Base-by-base conservation (phyloP, 2,329 filamentous ascomycete genomes). In the Endothia cerciana region DNA sequence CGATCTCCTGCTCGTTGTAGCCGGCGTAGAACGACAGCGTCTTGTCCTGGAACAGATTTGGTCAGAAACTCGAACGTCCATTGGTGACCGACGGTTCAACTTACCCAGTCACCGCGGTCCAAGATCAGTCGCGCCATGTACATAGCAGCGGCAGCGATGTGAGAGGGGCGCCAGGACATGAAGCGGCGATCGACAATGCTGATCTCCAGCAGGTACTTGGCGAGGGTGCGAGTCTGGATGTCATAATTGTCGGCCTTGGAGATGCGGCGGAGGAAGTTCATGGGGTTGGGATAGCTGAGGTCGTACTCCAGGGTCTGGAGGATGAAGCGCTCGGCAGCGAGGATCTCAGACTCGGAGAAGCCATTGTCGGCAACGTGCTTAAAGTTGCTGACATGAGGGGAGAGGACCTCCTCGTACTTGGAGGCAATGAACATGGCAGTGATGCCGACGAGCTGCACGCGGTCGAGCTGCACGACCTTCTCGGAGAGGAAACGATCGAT, bases 171-270 rank as follows among this genome's bases (percentile, higher is more conserved):
- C 77, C 92, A 96, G 68, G 87, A 82, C 85, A 99, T 91, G 82
- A 99, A 97, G 68, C 94, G 90, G 77, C 98, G 92, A 75, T 99
- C 95, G 36, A 99, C 85, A 70, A 97, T 88, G 77, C 93, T 95
- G 75, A 99, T 97, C 82, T 99, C 95, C 82, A 97, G 93, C 58
- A 99, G 85, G 78, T 98, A 99, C 82, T 99, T 99, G 78, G 93
- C 95, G 67, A 99, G 87, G 57, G 95, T 99, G 73, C 95, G 92
- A 68, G 94, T 97, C 78, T 97, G 93, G 74, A 98, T 97, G 79
- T 99, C 94, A 81, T 99, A 99, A 83, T 97, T 95, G 82, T 99
- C 96, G 74, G 95, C 96, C 85, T 99, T 99, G 69, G 94, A 98
- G 79, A 99, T 97, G 72, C 96, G 92, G 70, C 95, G 92, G 68